These are phyloP conservation scores for Sabuloglossum arenarium DNA, from an alignment of 495 filamentous ascomycete genomes.

Conservation along the genomic window DNA sequence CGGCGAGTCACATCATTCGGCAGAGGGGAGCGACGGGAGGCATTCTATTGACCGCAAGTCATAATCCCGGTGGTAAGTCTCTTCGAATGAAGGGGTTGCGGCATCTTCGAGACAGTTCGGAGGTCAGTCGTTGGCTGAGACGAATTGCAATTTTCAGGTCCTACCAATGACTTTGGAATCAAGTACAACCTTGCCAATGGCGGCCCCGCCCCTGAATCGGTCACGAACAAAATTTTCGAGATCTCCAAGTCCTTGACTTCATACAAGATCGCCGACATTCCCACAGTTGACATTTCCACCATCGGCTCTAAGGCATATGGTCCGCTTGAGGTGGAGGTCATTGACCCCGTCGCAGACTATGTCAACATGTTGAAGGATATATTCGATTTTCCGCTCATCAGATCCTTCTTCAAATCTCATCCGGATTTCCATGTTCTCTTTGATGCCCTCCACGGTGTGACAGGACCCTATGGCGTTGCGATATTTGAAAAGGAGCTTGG, in stretches of 20 bases:
- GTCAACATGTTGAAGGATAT: conserved; percentile 90
- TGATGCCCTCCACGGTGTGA: conserved; percentile 85
- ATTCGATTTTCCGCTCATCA: conserved; percentile 93
- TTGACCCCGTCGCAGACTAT: conserved; percentile 83
- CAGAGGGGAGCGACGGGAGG: conserved; percentile 87
- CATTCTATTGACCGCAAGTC: conserved; percentile 88
- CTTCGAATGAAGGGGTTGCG: background rate
- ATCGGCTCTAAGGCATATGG: conserved; percentile 75
- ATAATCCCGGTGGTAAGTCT: conserved; percentile 85
- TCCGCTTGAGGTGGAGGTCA: conserved; percentile 74
- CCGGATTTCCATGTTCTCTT: conserved; percentile 93
- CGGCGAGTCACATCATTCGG: conserved; percentile 85
- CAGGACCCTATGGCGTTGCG: conserved; percentile 79
- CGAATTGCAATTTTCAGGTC: conserved; percentile 32
- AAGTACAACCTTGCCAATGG: conserved; percentile 98
- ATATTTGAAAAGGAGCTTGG: conserved; percentile 92
- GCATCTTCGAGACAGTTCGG: background rate
- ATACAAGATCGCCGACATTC: conserved; percentile 77
- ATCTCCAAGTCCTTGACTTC: conserved; percentile 68
- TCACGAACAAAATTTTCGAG: conserved; percentile 95
- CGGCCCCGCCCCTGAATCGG: conserved; percentile 79
- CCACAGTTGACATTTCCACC: conserved; percentile 61
- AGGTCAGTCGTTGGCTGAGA: background rate
- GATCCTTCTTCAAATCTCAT: conserved; percentile 66
- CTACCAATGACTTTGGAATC: conserved; percentile 89